phyloP scores from a whole-genome alignment of 805 yeast genomes.

The Starmerella vaccinii region DNA sequence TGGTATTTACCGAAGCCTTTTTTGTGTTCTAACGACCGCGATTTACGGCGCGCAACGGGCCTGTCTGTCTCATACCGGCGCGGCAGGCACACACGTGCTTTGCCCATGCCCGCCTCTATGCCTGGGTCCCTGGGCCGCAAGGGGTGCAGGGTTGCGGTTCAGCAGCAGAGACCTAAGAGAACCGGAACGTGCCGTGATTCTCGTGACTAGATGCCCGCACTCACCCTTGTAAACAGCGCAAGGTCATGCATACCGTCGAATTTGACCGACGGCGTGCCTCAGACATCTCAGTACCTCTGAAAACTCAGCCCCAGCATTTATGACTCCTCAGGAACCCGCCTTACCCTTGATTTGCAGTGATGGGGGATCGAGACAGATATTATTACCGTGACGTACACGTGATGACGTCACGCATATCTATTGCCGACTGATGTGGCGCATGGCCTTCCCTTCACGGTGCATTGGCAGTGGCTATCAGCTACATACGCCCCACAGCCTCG shows the following conservation, averaged over 20 bases:
- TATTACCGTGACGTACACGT: not conserved
- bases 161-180: not conserved
- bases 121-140: slow-evolving; percentile 5
- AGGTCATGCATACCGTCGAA: too few relatives aligned
- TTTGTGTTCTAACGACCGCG: too few relatives aligned
- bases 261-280: too few relatives aligned
- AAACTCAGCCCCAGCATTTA: too few relatives aligned
- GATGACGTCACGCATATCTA: slow-evolving; percentile 3
- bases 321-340: not conserved
- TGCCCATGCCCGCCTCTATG: not conserved
- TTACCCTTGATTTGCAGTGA: not conserved
- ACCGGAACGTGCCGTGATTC: too few relatives aligned
- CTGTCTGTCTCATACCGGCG: too few relatives aligned
- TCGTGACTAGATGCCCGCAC: too few relatives aligned
- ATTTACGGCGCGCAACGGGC: too few relatives aligned
- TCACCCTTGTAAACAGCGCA: too few relatives aligned
- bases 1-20: not conserved
- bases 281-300: too few relatives aligned
- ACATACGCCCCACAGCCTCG: not conserved
- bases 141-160: not conserved
- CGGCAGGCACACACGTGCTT: not conserved
- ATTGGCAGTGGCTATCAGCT: not conserved
- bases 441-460: not conserved
- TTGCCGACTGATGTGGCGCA: slow-evolving; percentile 5
- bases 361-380: not conserved